Evolutionary conservation across 352 stramenopile genomes (phyloP).

Genomic region (Globisporangium ultimum): DNA sequence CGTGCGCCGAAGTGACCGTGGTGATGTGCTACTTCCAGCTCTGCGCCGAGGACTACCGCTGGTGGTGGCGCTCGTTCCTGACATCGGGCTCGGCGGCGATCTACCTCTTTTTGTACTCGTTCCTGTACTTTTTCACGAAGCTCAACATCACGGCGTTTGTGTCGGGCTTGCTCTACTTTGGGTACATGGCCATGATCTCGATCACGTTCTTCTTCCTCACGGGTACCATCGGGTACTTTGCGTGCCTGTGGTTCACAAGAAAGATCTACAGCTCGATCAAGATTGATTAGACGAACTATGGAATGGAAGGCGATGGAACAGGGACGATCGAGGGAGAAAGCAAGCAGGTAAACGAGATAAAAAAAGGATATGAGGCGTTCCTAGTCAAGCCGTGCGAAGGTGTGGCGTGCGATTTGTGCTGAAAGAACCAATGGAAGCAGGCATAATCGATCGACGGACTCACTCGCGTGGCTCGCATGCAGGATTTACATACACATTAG

Average conservation of each 20-base stretch:
- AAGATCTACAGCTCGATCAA: slow-evolving; percentile 98
- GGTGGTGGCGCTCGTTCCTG: slow-evolving; percentile 97
- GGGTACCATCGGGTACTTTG: slow-evolving; percentile 96
- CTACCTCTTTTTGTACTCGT: slow-evolving; percentile 99
- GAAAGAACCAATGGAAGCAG: too few relatives aligned
- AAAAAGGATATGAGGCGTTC: too few relatives aligned
- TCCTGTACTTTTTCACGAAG: slow-evolving; percentile 98
- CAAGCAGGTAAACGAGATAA: neutral
- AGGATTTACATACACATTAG: too few relatives aligned
- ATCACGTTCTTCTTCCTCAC: slow-evolving; percentile 97
- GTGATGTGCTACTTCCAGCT: slow-evolving; percentile 99
- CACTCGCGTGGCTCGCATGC: too few relatives aligned
- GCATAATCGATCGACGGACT: too few relatives aligned
- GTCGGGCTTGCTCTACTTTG: slow-evolving; percentile 97
- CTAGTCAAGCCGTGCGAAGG: too few relatives aligned
- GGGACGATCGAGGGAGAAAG: neutral
- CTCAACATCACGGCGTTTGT: slow-evolving; percentile 96
- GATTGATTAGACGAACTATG: slow-evolving; percentile 70
- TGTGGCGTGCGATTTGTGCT: too few relatives aligned
- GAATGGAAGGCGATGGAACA: neutral
- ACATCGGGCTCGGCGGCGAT: slow-evolving; percentile 94
- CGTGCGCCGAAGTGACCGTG: slow-evolving; percentile 98
- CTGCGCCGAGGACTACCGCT: slow-evolving; percentile 99
- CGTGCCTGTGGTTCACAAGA: slow-evolving; percentile 97
- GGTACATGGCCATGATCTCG: slow-evolving; percentile 98